These are phyloP conservation scores for Fraxinus sp. DNA, from an alignment of 305 asterid genomes.

Conservation along the genomic window DNA sequence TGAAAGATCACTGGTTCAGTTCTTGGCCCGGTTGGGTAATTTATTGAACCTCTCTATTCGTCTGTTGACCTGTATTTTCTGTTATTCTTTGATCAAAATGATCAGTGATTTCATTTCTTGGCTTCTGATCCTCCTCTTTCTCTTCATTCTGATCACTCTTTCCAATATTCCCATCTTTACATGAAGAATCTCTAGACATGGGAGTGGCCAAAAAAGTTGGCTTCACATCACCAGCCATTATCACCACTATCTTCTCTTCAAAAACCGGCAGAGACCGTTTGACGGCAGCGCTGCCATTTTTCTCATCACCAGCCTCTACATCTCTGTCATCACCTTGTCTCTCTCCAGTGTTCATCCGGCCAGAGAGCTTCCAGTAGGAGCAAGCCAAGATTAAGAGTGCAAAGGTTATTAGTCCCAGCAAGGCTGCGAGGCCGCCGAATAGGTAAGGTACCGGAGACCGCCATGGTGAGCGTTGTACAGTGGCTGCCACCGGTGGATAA, in stretches of 20 bases:
- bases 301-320: neutral
- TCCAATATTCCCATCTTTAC: slow-evolving; percentile 21
- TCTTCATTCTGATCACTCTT: slow-evolving; percentile 9
- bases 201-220: slow-evolving; percentile 67
- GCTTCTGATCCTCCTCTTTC: slow-evolving; percentile 24
- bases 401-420: slow-evolving; percentile 62
- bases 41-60: neutral
- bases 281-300: slow-evolving; percentile 31
- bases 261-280: slow-evolving; percentile 38
- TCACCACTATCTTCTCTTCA: slow-evolving; percentile 59
- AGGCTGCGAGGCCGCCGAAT: slow-evolving; percentile 70
- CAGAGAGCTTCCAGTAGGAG: slow-evolving; percentile 64
- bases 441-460: slow-evolving; percentile 73
- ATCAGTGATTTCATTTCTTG: neutral
- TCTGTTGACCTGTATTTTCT: slow-evolving; percentile 21
- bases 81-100: neutral
- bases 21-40: slow-evolving; percentile 27
- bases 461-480: slow-evolving; percentile 52
- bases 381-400: slow-evolving; percentile 68
- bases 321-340: slow-evolving; percentile 12
- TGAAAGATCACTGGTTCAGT: slow-evolving; percentile 21
- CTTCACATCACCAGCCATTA: slow-evolving; percentile 64
- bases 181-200: slow-evolving; percentile 12
- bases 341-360: slow-evolving; percentile 19
- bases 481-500: slow-evolving; percentile 39